Evolutionary conservation across 2,329 filamentous ascomycete genomes (phyloP).

Genomic region (Amylocarpus encephaloides): DNA sequence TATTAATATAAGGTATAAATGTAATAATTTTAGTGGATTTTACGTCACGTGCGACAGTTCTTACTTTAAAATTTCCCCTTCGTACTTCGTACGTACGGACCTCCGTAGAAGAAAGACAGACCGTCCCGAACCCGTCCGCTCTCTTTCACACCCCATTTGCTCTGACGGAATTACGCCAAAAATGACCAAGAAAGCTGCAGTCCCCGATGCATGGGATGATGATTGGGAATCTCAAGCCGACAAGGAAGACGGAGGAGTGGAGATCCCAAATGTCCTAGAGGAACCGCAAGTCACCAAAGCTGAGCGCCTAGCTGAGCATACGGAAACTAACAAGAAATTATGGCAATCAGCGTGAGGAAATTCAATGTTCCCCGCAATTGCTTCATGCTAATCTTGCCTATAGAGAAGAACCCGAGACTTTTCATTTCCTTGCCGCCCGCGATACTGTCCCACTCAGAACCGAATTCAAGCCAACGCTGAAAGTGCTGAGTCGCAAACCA

Average conservation of each 20-base stretch:
- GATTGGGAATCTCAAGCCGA: constrained; percentile 83
- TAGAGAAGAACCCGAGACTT: constrained; percentile 62
- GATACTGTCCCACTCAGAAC: constrained; percentile 57
- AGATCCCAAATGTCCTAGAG: constrained; percentile 12
- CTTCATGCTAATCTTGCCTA: constrained; percentile 1
- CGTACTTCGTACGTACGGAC: too few species aligned
- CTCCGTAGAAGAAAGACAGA: too few species aligned
- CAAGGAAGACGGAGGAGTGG: constrained; percentile 32
- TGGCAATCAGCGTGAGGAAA: constrained; percentile 77
- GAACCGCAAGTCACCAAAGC: constrained; percentile 55
- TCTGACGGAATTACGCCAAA: constrained; percentile 2
- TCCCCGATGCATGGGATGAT: constrained; percentile 79
- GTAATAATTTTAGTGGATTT: too few species aligned
- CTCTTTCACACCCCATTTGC: not conserved
- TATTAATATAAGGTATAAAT: too few species aligned
- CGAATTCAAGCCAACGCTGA: constrained; percentile 76
- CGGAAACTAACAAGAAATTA: constrained; percentile 74
- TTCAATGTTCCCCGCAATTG: constrained; percentile 11
- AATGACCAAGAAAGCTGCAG: constrained; percentile 36
- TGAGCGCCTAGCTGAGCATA: constrained; percentile 73
- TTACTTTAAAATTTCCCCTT: constrained; percentile 5
- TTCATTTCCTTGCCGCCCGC: constrained; percentile 66
- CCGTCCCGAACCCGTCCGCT: not conserved
- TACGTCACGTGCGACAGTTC: too few species aligned
- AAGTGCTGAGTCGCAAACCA: constrained; percentile 79